Base-by-base conservation (phyloP, 371 early-diverging fungal genomes). In the Syncephalastrum contaminatum region DNA sequence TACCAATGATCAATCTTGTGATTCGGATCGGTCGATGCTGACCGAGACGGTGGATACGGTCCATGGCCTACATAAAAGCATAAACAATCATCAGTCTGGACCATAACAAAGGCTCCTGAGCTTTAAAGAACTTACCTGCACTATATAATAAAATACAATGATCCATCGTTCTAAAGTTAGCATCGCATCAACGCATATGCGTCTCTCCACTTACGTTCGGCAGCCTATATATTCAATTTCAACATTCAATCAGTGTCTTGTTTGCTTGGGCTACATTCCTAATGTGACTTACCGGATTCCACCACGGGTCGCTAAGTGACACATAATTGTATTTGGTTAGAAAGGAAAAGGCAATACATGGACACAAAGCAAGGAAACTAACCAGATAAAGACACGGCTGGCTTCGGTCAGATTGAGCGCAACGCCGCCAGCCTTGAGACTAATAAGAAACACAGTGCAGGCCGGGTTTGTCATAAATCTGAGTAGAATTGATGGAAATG, bases 401-500 rank as follows among this genome's bases (percentile, higher is more conserved):
- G 99, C 99, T 60, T 95, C 96, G 1, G 95, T 96, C 47, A 98
- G 72, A 65, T 98, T 98, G 42, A 98, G 74, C 1, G 97, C 99
- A 6, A 97, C 92, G 48, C 98, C 97, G 25, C 97, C 99, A n/a
- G 97, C 98, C 61, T 92, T 92, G 13, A 97, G 69, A 53, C 90
- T 90, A 48, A 95, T 90, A 40, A 97, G 72, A 62, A 97, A 96
- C 21, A 95, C 92, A 0, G 94, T 96, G 48, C 86, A 81, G 21
- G 83, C 79, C 4, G 94, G 91, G 14, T 92, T 88, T 15, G 83
- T 88, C 77, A 87, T 88, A 62, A 97, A 97, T 44, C 81, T 78
- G 15, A 42, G 52, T 15, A 18, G 19, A 36, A 22, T 6, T n/a
- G 14, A 36, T 36, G n/a, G 25, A 36, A 39, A 22, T 40, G 6